Evolutionary conservation across 768 basidiomycete species (phyloP).

Genomic region (Pholiota conissans): DNA sequence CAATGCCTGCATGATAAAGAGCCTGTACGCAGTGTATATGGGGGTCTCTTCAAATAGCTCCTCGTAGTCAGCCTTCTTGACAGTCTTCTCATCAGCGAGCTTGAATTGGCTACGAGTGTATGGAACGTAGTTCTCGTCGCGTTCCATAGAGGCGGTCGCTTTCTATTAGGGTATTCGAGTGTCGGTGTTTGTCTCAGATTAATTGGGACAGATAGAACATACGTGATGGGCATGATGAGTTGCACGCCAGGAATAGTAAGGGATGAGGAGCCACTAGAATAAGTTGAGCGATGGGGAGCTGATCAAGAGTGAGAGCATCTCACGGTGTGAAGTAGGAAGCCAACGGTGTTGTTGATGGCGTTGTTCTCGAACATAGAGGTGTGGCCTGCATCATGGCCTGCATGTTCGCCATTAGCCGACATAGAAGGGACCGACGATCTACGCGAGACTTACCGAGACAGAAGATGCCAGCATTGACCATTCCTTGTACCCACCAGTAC

Average conservation of each 20-base stretch:
- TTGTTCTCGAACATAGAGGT: conserved; percentile 37
- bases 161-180: conserved; percentile 29
- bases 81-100: conserved; percentile 37
- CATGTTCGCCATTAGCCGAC: neutral
- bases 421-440: neutral
- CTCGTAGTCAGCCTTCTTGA: conserved; percentile 41
- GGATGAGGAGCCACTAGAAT: conserved; percentile 48
- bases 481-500: conserved; percentile 54
- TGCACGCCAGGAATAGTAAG: conserved; percentile 68
- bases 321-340: conserved; percentile 49
- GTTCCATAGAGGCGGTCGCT: conserved; percentile 73
- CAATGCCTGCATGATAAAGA: conserved; percentile 49
- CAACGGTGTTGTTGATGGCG: conserved; percentile 42
- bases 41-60: conserved; percentile 57
- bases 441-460: conserved; percentile 40
- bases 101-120: conserved; percentile 39
- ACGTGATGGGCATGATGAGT: conserved; percentile 73
- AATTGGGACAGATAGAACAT: conserved; percentile 5
- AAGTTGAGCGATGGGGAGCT: conserved; percentile 11
- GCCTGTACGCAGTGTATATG: conserved; percentile 38
- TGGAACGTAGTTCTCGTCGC: conserved; percentile 77
- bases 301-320: conserved; percentile 6
- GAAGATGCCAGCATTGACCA: conserved; percentile 52
- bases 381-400: conserved; percentile 49
- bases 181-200: neutral